Evolutionary conservation across 2,329 filamentous ascomycete genomes (phyloP).

Genomic region (Rugonectria rugulosa): DNA sequence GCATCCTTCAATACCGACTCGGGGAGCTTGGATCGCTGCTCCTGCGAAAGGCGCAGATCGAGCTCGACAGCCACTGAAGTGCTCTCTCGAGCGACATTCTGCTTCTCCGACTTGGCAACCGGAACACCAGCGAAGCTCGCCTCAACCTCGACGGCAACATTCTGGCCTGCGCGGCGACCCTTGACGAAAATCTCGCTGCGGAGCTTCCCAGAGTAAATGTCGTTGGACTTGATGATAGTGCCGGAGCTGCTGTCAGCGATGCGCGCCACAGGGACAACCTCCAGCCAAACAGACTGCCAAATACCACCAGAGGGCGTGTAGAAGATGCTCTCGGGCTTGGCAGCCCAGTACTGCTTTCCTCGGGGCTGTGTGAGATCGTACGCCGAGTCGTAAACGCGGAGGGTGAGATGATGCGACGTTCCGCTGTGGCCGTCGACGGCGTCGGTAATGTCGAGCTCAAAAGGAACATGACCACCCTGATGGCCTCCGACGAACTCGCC

Average conservation of each 20-base stretch:
- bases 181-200: constrained; percentile 58
- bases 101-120: constrained; percentile 53
- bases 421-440: constrained; percentile 41
- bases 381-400: constrained; percentile 70
- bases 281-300: constrained; percentile 66
- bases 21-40: constrained; percentile 50
- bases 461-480: constrained; percentile 66
- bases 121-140: constrained; percentile 57
- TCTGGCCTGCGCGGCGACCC: constrained; percentile 55
- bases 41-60: constrained; percentile 55
- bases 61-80: constrained; percentile 57
- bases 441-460: constrained; percentile 65
- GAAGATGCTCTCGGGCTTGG: constrained; percentile 67
- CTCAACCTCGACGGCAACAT: constrained; percentile 61
- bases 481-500: constrained; percentile 62
- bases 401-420: constrained; percentile 52
- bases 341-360: constrained; percentile 73
- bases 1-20: constrained; percentile 41
- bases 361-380: constrained; percentile 70
- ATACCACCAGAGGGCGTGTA: constrained; percentile 66
- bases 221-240: constrained; percentile 63
- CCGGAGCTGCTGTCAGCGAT: constrained; percentile 65
- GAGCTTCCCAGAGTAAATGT: constrained; percentile 60
- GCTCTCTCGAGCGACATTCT: constrained; percentile 56
- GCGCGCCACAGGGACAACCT: constrained; percentile 59